Conservation (phyloP, 164 flowering plant genomes). For the Chimonanthus salicifolius region DNA sequence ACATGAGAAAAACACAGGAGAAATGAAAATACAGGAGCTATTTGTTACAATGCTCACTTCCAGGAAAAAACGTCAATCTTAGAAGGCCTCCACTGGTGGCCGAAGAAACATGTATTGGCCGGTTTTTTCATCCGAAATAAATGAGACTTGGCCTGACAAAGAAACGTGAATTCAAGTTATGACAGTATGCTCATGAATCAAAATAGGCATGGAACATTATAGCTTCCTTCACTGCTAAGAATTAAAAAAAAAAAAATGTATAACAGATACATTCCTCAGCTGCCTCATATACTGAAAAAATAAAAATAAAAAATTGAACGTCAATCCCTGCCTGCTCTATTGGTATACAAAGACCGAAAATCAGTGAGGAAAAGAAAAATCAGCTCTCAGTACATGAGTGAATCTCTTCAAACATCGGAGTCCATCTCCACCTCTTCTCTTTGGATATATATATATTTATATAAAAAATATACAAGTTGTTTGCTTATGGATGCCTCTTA, state of each 20-base stretch:
- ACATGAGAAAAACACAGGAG: no score
- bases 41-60: no score
- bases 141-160: no score
- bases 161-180: no score
- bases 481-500: not conserved
- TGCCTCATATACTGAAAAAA: not conserved
- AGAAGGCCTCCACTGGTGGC: no score
- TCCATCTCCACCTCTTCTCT: slow-evolving; percentile 1
- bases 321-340: not conserved
- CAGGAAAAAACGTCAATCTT: no score
- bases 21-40: no score
- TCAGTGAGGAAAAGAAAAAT: not conserved
- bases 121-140: no score
- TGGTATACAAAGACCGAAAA: not conserved
- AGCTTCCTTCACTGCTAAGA: not conserved
- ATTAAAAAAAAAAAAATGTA: not conserved
- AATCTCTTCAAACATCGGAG: not conserved
- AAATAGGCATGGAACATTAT: not conserved
- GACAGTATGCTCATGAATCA: no score
- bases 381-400: not conserved
- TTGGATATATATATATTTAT: slow-evolving; percentile 3
- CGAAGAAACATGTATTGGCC: no score
- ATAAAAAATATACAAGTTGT: slow-evolving; percentile 8
- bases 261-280: slow-evolving; percentile 3
- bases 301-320: slow-evolving; percentile 7